Evolutionary conservation across 2,329 filamentous ascomycete genomes (phyloP).

Genomic region (Epichloe typhina): DNA sequence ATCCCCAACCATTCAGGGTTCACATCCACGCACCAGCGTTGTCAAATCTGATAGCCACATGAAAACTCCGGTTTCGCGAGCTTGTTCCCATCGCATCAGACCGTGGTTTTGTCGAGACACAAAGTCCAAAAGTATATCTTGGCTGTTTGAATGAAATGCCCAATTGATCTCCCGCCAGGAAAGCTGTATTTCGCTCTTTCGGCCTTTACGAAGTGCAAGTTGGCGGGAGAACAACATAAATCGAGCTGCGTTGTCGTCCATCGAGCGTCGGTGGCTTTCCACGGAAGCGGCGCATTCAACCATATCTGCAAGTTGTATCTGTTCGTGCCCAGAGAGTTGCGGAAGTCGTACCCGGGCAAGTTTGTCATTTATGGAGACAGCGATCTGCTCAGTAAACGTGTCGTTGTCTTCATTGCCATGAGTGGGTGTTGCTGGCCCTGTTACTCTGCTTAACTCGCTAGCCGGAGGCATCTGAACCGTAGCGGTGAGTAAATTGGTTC

Average conservation of each 20-base stretch:
- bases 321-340: conserved; percentile 71
- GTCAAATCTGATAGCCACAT: conserved; percentile 80
- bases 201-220: conserved; percentile 55
- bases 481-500: neutral
- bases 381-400: conserved; percentile 57
- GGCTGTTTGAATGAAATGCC: conserved; percentile 73
- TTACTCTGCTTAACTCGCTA: conserved; percentile 15
- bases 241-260: conserved; percentile 79
- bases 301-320: conserved; percentile 74
- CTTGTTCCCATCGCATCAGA: conserved; percentile 71
- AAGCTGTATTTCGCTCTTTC: conserved; percentile 51
- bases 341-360: conserved; percentile 63
- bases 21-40: conserved; percentile 51
- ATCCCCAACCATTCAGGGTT: neutral
- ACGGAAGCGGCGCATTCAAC: conserved; percentile 74
- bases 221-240: conserved; percentile 83
- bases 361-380: conserved; percentile 58
- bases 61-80: conserved; percentile 76
- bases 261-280: conserved; percentile 73
- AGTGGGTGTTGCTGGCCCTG: conserved; percentile 25
- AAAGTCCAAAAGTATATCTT: conserved; percentile 81
- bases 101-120: conserved; percentile 69
- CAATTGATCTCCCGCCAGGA: conserved; percentile 72
- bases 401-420: conserved; percentile 35
- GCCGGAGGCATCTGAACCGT: neutral